These are phyloP conservation scores for Cordia subcordata DNA, from an alignment of 257 asterid species.

Conservation along the genomic window DNA sequence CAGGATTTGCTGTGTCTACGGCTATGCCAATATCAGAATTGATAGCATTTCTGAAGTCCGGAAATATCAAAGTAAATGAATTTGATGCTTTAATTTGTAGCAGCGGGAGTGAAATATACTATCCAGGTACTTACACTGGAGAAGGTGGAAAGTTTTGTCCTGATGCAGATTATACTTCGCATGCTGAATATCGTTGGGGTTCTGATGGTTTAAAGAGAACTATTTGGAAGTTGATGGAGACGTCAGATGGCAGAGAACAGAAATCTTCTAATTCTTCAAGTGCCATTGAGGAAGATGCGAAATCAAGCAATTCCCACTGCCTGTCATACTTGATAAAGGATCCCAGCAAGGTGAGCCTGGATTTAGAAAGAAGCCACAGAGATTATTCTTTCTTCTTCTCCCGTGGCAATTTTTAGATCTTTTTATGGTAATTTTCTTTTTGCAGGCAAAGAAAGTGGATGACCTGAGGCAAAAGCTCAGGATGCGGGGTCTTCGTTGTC, in stretches of 20 bases:
- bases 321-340: conserved; percentile 69
- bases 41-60: conserved; percentile 44
- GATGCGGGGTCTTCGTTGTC: conserved; percentile 88
- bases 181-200: conserved; percentile 89
- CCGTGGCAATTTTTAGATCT: neutral
- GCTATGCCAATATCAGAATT: conserved; percentile 66
- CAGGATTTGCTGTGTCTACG: conserved; percentile 69
- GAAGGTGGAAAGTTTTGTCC: conserved; percentile 49
- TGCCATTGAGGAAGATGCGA: conserved; percentile 45
- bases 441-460: conserved; percentile 75
- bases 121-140: conserved; percentile 51
- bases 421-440: neutral
- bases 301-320: conserved; percentile 70
- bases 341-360: conserved; percentile 41
- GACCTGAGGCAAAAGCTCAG: conserved; percentile 84
- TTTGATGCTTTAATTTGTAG: conserved; percentile 80
- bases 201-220: conserved; percentile 71
- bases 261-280: conserved; percentile 16
- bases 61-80: conserved; percentile 46
- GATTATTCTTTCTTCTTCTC: neutral
- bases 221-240: conserved; percentile 69
- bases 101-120: conserved; percentile 78
- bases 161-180: conserved; percentile 66
- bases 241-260: conserved; percentile 31
- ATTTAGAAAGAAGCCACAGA: neutral